Conservation (phyloP, 179 eudicot species). For the Nepenthes alata region DNA sequence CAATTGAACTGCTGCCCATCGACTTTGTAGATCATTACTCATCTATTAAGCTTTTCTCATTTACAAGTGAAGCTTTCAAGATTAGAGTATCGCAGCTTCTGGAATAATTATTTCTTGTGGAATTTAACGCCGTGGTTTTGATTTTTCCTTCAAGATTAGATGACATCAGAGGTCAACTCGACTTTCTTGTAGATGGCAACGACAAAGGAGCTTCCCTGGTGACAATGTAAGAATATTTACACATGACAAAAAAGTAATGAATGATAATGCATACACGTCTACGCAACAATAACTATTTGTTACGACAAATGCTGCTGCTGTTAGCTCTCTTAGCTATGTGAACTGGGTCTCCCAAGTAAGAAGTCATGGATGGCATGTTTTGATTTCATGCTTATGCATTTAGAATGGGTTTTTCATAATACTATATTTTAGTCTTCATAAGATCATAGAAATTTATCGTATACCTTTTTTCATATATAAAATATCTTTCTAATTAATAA, state of each 20-base stretch:
- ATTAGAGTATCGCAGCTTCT: slow-evolving; percentile 6
- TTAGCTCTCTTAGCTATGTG: too few relatives aligned
- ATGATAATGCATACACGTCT: slow-evolving; percentile 3
- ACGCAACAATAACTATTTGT: too few relatives aligned
- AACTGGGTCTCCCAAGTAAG: too few relatives aligned
- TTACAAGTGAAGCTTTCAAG: slow-evolving; percentile 13
- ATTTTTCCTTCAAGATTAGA: slow-evolving; percentile 5
- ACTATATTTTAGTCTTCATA: too few relatives aligned
- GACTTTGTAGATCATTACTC: slow-evolving; percentile 23
- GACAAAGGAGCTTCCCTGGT: slow-evolving; percentile 15
- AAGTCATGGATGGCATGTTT: too few relatives aligned
- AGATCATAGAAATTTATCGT: too few relatives aligned
- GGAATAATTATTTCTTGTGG: slow-evolving; percentile 4
- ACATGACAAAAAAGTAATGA: slow-evolving; percentile 38
- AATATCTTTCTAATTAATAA: too few relatives aligned
- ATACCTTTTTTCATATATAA: too few relatives aligned
- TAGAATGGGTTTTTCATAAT: too few relatives aligned
- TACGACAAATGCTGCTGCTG: too few relatives aligned
- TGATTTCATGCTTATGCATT: too few relatives aligned
- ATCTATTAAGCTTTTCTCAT: slow-evolving; percentile 30
- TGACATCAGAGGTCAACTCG: neutral
- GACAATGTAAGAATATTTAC: slow-evolving; percentile 28
- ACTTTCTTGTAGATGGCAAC: slow-evolving; percentile 5
- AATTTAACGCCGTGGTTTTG: slow-evolving; percentile 8
- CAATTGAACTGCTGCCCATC: slow-evolving; percentile 18